Evolutionary conservation across 768 basidiomycete species (phyloP).

Genomic region (Tephrocybe sp.): DNA sequence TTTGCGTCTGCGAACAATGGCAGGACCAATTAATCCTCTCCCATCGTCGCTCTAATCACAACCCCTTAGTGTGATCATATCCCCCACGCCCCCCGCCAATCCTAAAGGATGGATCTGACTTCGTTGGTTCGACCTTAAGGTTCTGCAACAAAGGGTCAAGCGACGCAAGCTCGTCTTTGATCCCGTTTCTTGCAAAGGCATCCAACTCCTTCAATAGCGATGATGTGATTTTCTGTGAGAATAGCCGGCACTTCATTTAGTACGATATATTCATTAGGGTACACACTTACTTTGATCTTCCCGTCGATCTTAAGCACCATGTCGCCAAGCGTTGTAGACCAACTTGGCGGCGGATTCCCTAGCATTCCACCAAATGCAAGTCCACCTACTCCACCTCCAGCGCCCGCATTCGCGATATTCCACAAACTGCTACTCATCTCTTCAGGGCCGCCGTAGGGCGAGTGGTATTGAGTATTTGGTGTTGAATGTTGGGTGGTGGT

Average conservation of each 20-base stretch:
- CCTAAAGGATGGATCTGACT: constrained; percentile 1
- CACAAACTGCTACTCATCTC: constrained; percentile 61
- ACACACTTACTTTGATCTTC: constrained; percentile 68
- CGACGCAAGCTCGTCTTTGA: constrained; percentile 81
- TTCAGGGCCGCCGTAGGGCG: constrained; percentile 13
- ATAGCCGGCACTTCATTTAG: neutral
- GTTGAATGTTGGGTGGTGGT: constrained; percentile 17
- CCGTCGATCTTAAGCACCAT: constrained; percentile 78
- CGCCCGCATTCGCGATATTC: constrained; percentile 64
- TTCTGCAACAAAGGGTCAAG: constrained; percentile 78
- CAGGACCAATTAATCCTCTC: neutral
- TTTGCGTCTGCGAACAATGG: neutral
- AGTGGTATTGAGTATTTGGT: constrained; percentile 11
- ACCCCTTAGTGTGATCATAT: constrained; percentile 16
- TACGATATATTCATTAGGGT: neutral
- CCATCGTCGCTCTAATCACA: constrained; percentile 1
- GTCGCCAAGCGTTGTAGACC: constrained; percentile 67
- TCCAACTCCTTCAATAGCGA: constrained; percentile 83
- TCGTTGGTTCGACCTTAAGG: constrained; percentile 26
- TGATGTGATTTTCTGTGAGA: constrained; percentile 84
- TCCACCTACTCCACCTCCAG: constrained; percentile 22
- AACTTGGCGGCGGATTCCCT: constrained; percentile 50
- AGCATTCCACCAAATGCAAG: constrained; percentile 29
- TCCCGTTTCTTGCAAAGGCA: constrained; percentile 73
- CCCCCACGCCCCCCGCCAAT: constrained; percentile 1